phyloP scores from a whole-genome alignment of 768 basidiomycete species.

The Kockovaella imperatae region DNA sequence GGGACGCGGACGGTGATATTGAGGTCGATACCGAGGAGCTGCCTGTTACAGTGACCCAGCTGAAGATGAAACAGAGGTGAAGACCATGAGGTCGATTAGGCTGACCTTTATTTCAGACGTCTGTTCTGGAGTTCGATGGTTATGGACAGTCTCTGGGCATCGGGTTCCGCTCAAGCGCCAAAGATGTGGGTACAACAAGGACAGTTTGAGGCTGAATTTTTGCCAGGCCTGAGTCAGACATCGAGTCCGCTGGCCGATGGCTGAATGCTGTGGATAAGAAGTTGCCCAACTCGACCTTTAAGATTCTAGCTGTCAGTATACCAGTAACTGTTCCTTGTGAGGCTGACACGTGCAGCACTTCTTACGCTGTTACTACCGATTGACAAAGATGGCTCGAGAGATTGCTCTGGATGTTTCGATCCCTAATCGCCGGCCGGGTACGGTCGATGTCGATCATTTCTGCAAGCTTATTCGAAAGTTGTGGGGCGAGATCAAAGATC shows the following conservation, averaged over 20 bases:
- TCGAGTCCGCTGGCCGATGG: conserved; percentile 20
- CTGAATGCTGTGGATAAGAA: conserved; percentile 7
- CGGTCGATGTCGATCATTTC: conserved; percentile 13
- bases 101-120: conserved; percentile 9
- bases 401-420: conserved; percentile 9
- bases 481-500: conserved; percentile 13
- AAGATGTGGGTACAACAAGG: conserved; percentile 16
- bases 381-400: conserved; percentile 8
- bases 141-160: conserved; percentile 18
- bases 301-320: conserved; percentile 10
- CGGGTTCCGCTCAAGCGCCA: conserved; percentile 12
- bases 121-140: conserved; percentile 22
- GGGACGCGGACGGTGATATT: conserved; percentile 15
- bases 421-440: conserved; percentile 10
- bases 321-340: too few species aligned
- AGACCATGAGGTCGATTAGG: not conserved
- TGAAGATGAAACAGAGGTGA: conserved; percentile 23
- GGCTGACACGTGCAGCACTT: conserved; percentile 11
- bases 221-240: not conserved
- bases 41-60: conserved; percentile 2
- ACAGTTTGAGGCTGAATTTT: too few species aligned
- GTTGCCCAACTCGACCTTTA: conserved; percentile 17
- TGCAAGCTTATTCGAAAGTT: conserved; percentile 7
- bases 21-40: conserved; percentile 11
- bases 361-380: conserved; percentile 15